Conservation (phyloP, 805 yeast genomes). For the Alloascoidea africana region DNA sequence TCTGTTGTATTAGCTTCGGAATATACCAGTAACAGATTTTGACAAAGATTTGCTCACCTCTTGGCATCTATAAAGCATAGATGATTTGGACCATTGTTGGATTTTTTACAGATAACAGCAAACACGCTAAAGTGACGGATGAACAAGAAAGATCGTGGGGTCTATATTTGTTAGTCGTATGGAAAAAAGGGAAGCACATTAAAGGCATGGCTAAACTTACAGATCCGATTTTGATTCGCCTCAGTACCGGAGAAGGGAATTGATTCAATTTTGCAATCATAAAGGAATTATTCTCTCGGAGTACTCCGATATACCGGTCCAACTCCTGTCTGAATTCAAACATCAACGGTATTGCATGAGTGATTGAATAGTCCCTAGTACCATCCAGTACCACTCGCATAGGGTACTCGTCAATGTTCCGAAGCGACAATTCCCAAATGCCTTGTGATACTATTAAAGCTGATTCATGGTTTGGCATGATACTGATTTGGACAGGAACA, state of each 20-base stretch:
- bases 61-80: slow-evolving; percentile 15
- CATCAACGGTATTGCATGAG: neutral
- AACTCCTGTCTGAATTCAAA: neutral
- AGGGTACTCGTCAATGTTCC: neutral
- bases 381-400: neutral
- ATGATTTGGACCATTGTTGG: slow-evolving; percentile 10
- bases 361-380: slow-evolving; percentile 1
- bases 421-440: neutral
- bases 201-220: no score
- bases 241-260: neutral
- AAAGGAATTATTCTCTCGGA: neutral
- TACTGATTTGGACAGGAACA: neutral
- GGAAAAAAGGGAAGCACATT: no score
- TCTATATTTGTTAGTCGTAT: neutral
- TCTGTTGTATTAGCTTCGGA: neutral
- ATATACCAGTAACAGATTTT: neutral
- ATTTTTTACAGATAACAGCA: neutral
- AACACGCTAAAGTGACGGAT: slow-evolving; percentile 16
- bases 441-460: neutral
- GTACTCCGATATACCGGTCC: neutral
- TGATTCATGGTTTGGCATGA: neutral
- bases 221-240: neutral
- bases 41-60: slow-evolving; percentile 1
- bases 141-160: slow-evolving; percentile 15
- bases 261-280: neutral